These are phyloP conservation scores for Scopulariopsis brevicaulis DNA, from an alignment of 2,329 filamentous ascomycete species.

Conservation along the genomic window DNA sequence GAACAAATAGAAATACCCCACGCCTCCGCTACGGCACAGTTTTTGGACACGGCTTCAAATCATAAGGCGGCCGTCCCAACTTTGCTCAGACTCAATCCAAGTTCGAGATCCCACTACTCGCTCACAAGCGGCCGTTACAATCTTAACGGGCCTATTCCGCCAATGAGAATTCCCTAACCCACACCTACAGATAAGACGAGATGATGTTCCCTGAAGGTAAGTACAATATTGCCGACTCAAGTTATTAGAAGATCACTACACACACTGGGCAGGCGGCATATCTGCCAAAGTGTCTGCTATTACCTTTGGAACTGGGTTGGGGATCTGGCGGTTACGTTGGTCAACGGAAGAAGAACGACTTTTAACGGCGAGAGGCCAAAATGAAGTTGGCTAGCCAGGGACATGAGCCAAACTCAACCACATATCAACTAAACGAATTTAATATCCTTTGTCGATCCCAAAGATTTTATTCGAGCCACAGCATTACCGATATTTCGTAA, in stretches of 20 bases:
- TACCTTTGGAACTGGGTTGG: conserved; percentile 51
- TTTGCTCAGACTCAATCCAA: conserved; percentile 46
- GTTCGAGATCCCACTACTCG: conserved; percentile 54
- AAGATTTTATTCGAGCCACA: not conserved
- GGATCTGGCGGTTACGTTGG: conserved; percentile 45
- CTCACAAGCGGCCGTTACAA: conserved; percentile 46
- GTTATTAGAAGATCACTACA: not conserved
- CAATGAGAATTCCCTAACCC: conserved; percentile 55
- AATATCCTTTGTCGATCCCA: not conserved
- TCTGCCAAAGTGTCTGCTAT: conserved; percentile 32
- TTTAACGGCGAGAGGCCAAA: conserved; percentile 7
- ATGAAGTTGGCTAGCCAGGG: not conserved
- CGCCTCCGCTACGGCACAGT: not conserved
- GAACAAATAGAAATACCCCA: not conserved
- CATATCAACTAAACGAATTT: not conserved
- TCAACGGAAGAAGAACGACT: conserved; percentile 21
- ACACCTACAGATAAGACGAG: conserved; percentile 60
- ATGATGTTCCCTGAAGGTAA: conserved; percentile 61
- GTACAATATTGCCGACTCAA: conserved; percentile 38
- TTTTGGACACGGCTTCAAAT: not conserved
- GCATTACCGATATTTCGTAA: not conserved
- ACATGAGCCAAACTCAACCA: too few relatives aligned
- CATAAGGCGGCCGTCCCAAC: conserved; percentile 25
- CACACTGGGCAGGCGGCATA: not conserved
- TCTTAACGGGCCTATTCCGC: conserved; percentile 54